Evolutionary conservation across 306 rosid species (phyloP), one percentile per base, ranked within the genome.

Genomic region (Nissolia schottii): DNA sequence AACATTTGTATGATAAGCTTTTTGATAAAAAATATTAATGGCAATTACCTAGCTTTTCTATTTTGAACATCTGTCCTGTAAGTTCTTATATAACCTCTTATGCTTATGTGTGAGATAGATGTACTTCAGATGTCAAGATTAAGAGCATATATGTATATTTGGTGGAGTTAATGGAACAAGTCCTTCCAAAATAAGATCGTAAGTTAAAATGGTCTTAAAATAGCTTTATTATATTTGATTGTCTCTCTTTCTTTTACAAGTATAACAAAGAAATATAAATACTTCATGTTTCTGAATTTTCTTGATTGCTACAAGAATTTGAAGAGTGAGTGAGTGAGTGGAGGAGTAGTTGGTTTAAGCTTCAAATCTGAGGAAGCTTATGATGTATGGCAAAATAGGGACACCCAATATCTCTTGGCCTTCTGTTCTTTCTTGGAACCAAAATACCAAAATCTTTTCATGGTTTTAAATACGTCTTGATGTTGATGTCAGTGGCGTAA

Each of bases 101-200:
- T 80, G 43, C 54, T 24, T 48, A 55, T 74, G 53, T 62, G 41
- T 20, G 67, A 63, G 20, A 80, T 73, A 94, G 99, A 64, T 94
- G 91, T 70, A 94, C 97, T 16, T 89, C 99, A 27, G 97, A 94
- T 82, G 99, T 94, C 67, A 91, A 94, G 90, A 89, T 94, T 83
- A 94, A 84, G 85, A 81, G 97, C 92, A 94, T 94, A 83, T 85
- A n/a, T n/a, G 95, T 56, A 48, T 94, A 73, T 80, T 91, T 22
- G 97, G 99, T 24, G 97, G 96, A 71, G 74, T 85, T 70, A 90
- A 82, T 28, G 95, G 97, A 66, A 91, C 95, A 51, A 87, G 95
- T 78, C 99, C 99, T 83, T 83, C 93, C 57, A 94, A 89, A 85
- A 86, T 94, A 96, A 85, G 97, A 79, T 97, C 18, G 99, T 94